Conservation (phyloP, 257 asterid species). For the Solanum boliviense region DNA sequence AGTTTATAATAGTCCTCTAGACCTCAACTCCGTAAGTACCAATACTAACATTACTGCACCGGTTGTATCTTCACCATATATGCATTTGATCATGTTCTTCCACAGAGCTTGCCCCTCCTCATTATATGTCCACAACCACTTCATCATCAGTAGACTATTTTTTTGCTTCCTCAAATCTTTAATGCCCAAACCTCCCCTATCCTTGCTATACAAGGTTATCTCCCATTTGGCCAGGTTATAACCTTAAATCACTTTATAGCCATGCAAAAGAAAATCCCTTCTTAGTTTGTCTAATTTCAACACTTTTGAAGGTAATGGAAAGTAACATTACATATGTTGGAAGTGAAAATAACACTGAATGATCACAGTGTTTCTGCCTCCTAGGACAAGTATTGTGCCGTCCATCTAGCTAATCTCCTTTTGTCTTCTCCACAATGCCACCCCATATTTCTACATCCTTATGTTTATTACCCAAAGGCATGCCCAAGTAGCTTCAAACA, state of each 20-base stretch:
- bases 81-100: neutral
- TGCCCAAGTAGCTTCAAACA: neutral
- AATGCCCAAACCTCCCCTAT: neutral
- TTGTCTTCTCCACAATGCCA: neutral
- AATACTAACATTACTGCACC: neutral
- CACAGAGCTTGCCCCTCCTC: neutral
- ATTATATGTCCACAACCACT: neutral
- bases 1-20: neutral
- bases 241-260: neutral
- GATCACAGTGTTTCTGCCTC: neutral
- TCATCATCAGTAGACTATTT: neutral
- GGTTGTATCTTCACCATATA: neutral
- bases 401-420: neutral
- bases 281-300: neutral
- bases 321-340: neutral
- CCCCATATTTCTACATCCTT: neutral
- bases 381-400: neutral
- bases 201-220: neutral
- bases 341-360: neutral
- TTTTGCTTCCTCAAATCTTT: neutral
- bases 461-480: neutral
- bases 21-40: neutral
- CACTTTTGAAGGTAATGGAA: neutral
- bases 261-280: neutral
- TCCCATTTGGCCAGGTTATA: neutral